Conservation (phyloP, 108 stramenopile species). For the Cyclotella kingstonii region DNA sequence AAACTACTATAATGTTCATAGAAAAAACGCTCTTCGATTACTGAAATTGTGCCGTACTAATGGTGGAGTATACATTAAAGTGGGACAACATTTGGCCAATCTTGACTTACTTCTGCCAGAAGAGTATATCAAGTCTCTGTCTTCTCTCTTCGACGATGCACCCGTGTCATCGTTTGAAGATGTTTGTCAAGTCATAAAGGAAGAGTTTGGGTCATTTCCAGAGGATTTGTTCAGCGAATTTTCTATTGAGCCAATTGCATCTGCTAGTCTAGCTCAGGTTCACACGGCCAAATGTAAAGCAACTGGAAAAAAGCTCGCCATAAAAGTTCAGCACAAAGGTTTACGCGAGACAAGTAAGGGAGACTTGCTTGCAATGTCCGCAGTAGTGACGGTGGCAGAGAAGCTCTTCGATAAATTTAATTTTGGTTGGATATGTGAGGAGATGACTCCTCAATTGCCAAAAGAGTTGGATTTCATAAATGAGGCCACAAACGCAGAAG, state of each 20-base stretch:
- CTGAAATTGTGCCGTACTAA: constrained; percentile 80
- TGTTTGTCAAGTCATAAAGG: constrained; percentile 63
- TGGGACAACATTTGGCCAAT: constrained; percentile 92
- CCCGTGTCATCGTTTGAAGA: constrained; percentile 51
- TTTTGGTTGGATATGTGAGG: constrained; percentile 93
- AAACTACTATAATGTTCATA: constrained; percentile 43
- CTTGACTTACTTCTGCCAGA: constrained; percentile 87
- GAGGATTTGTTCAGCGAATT: constrained; percentile 83
- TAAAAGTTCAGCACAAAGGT: constrained; percentile 93
- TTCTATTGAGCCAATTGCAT: constrained; percentile 82
- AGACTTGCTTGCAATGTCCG: constrained; percentile 79
- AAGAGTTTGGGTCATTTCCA: constrained; percentile 74
- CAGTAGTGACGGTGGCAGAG: constrained; percentile 69
- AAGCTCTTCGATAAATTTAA: constrained; percentile 83
- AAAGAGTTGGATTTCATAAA: constrained; percentile 90
- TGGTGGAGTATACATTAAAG: constrained; percentile 76
- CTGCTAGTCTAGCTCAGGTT: constrained; percentile 93
- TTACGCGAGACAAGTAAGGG: constrained; percentile 81
- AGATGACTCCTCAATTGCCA: constrained; percentile 89
- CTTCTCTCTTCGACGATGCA: constrained; percentile 79
- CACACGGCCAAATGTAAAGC: constrained; percentile 66
- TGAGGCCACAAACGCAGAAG: constrained; percentile 86
- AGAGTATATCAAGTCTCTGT: constrained; percentile 78
- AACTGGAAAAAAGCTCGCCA: constrained; percentile 74
- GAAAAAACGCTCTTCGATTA: constrained; percentile 64